Evolutionary conservation across 306 rosid genomes (phyloP).

Genomic region (Adenanthera pavonina): DNA sequence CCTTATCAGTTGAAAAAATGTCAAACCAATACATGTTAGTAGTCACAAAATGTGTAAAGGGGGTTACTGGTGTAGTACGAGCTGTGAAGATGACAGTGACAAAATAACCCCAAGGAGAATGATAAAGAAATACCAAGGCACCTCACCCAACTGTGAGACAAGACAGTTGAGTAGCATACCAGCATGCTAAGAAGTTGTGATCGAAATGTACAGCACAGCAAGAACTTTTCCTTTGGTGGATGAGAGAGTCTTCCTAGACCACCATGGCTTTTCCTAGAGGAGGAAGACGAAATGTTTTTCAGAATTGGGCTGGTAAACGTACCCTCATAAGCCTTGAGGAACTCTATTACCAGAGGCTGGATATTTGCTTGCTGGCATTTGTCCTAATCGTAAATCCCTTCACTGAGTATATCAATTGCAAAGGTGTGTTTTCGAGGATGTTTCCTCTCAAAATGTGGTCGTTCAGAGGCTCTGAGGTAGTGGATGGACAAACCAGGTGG

Average conservation of each 20-base stretch:
- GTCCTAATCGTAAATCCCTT: background rate
- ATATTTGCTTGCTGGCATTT: background rate
- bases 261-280: background rate
- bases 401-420: background rate
- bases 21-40: conserved; percentile 9
- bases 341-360: background rate
- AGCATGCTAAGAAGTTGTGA: background rate
- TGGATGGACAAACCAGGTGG: background rate
- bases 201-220: background rate
- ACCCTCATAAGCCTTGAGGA: background rate
- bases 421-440: background rate
- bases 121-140: background rate
- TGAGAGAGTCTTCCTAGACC: background rate
- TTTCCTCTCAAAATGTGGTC: background rate
- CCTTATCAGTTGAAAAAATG: background rate
- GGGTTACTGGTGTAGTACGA: background rate
- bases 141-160: background rate
- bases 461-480: background rate
- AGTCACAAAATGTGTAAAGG: conserved; percentile 3
- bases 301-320: background rate
- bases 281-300: background rate
- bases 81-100: background rate
- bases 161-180: background rate
- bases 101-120: background rate
- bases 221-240: background rate